Percentiles rank a stretch among this genome's conserved stretches.
phyloP scores from a whole-genome alignment of 371 early-diverging fungal genomes.

The Rhizomucor miehei region DNA sequence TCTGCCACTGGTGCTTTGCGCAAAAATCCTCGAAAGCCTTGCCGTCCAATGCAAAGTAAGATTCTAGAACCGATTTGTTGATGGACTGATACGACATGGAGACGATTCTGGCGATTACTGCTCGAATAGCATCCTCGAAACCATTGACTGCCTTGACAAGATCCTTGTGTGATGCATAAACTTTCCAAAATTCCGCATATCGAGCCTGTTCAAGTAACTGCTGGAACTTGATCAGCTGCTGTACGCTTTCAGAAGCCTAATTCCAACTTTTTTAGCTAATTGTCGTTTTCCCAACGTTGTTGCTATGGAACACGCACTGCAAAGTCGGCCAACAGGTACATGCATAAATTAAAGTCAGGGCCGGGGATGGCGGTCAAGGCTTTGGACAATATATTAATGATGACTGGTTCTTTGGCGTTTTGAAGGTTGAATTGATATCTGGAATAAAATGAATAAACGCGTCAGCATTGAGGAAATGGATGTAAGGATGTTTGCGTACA shows the following conservation, averaged over 20 bases:
- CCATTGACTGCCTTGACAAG: constrained; percentile 64
- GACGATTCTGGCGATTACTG: constrained; percentile 69
- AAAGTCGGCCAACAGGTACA: constrained; percentile 79
- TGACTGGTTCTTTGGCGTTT: constrained; percentile 66
- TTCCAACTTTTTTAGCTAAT: too few relatives aligned
- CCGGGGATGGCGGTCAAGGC: constrained; percentile 82
- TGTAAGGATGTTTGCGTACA: constrained; percentile 47
- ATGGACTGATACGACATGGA: constrained; percentile 83
- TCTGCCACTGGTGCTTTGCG: constrained; percentile 65
- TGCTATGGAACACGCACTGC: constrained; percentile 33
- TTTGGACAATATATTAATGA: constrained; percentile 76
- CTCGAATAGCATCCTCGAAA: constrained; percentile 75
- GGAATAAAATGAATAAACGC: constrained; percentile 5
- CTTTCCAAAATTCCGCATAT: constrained; percentile 81
- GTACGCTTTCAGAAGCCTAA: constrained; percentile 56
- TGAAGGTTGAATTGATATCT: constrained; percentile 89
- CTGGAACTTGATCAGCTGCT: constrained; percentile 70
- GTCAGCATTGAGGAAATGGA: background rate
- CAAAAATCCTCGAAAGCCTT: constrained; percentile 64
- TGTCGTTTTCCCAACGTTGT: background rate
- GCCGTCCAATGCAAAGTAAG: constrained; percentile 67
- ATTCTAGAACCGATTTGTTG: constrained; percentile 46
- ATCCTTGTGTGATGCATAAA: constrained; percentile 52
- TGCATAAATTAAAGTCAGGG: constrained; percentile 86
- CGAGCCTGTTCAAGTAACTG: constrained; percentile 76